Conservation (phyloP, 163 green algal species). For the Volvox carteri region DNA sequence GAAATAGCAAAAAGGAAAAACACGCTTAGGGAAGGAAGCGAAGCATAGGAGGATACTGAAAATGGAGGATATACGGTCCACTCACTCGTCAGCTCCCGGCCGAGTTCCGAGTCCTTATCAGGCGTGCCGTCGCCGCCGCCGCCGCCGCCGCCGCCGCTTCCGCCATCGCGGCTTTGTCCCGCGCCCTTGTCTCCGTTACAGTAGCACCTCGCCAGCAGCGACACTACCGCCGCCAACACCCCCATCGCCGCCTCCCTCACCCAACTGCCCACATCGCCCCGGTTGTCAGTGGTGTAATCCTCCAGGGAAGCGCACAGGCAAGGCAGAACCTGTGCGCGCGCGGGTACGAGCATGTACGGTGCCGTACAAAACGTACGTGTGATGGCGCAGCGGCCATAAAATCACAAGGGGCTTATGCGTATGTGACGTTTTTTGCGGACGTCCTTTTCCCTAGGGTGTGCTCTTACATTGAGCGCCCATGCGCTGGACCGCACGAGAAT, state of each 20-base stretch:
- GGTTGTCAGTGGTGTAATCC: conserved; percentile 96
- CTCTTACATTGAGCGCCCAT: too few relatives aligned
- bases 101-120: not conserved
- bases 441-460: too few relatives aligned
- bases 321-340: conserved; percentile 62
- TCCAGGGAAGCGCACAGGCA: conserved; percentile 77
- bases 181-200: not conserved
- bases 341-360: too few relatives aligned
- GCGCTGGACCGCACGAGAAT: too few relatives aligned
- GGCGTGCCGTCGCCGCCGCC: not conserved
- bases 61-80: not conserved
- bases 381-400: not conserved
- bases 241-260: conserved; percentile 89
- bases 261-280: conserved; percentile 96
- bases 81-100: not conserved
- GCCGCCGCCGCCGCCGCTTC: not conserved
- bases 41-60: too few relatives aligned
- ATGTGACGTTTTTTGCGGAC: too few relatives aligned
- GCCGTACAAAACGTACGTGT: not conserved
- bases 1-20: too few relatives aligned
- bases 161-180: not conserved
- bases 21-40: too few relatives aligned
- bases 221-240: conserved; percentile 55
- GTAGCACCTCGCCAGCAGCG: conserved; percentile 36
- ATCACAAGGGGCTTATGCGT: too few relatives aligned